Evolutionary conservation across 257 asterid species (phyloP).

Genomic region (Rhazya stricta): DNA sequence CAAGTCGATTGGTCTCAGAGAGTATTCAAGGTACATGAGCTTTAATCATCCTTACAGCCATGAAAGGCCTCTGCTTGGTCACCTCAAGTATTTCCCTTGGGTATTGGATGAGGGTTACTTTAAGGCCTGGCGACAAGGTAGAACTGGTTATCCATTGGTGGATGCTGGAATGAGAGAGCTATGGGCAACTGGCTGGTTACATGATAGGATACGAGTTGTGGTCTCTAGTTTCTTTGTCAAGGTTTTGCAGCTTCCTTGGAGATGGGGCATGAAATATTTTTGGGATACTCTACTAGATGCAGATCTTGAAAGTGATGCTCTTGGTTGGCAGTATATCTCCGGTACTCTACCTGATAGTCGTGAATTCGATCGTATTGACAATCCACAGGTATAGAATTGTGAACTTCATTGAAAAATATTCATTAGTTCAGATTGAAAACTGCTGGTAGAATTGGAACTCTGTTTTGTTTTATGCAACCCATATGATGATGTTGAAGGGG

Average conservation of each 20-base stretch:
- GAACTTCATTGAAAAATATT: background rate
- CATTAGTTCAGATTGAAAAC: background rate
- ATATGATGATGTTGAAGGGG: background rate
- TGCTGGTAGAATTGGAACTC: background rate
- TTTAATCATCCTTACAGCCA: slow-evolving; percentile 94
- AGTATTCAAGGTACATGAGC: slow-evolving; percentile 86
- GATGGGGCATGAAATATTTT: slow-evolving; percentile 97
- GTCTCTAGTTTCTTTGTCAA: slow-evolving; percentile 93
- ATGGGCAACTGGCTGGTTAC: slow-evolving; percentile 98
- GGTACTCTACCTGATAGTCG: slow-evolving; percentile 90
- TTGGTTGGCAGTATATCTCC: slow-evolving; percentile 93
- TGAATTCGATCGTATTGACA: slow-evolving; percentile 77
- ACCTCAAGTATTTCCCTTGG: slow-evolving; percentile 79
- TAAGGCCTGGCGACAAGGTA: slow-evolving; percentile 92
- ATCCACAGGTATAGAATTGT: slow-evolving; percentile 63
- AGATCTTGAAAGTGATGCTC: slow-evolving; percentile 94
- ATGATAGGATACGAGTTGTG: slow-evolving; percentile 82
- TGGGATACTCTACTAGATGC: slow-evolving; percentile 96
- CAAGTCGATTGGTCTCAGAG: slow-evolving; percentile 85
- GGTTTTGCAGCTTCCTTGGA: slow-evolving; percentile 92
- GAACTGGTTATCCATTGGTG: slow-evolving; percentile 91
- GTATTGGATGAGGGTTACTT: slow-evolving; percentile 75
- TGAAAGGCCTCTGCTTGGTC: slow-evolving; percentile 82
- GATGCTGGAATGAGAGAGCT: slow-evolving; percentile 98
- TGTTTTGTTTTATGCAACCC: background rate